Percentiles rank a stretch among this genome's conserved stretches.
phyloP scores from a whole-genome alignment of 768 basidiomycete genomes.

The Amanita phalloides region DNA sequence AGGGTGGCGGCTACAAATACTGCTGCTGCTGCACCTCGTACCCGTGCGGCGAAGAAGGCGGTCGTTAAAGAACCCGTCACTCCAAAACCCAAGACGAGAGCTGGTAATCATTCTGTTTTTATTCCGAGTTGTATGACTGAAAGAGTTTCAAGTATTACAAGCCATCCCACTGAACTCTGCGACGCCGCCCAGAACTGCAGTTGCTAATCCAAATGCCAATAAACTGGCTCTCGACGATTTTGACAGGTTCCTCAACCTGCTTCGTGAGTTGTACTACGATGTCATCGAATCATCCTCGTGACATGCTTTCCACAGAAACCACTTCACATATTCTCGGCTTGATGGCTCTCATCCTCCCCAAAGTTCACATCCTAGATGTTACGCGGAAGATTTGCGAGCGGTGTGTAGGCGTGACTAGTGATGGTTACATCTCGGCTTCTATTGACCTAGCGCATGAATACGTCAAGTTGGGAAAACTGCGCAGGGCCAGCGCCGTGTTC shows the following conservation, averaged over 20 bases:
- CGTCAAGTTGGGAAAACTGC: conserved; percentile 60
- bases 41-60: conserved; percentile 8
- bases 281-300: neutral
- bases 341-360: conserved; percentile 52
- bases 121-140: conserved; percentile 4
- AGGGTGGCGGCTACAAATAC: neutral
- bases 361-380: conserved; percentile 57
- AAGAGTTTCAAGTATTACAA: conserved; percentile 16
- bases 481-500: conserved; percentile 58
- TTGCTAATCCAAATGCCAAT: neutral
- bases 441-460: conserved; percentile 75
- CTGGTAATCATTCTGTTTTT: conserved; percentile 16
- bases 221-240: conserved; percentile 27
- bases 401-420: conserved; percentile 25
- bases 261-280: conserved; percentile 32
- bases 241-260: conserved; percentile 31
- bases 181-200: conserved; percentile 11
- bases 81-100: conserved; percentile 29
- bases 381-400: conserved; percentile 50
- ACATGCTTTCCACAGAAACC: conserved; percentile 30
- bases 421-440: conserved; percentile 52
- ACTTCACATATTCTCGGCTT: conserved; percentile 55
- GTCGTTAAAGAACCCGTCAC: conserved; percentile 27
- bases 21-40: neutral
- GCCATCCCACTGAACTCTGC: conserved; percentile 17